Percentiles rank a stretch among this genome's conserved stretches.
Evolutionary conservation across 164 flowering plant genomes (phyloP).

Genomic region (Euptelea pleiosperma): DNA sequence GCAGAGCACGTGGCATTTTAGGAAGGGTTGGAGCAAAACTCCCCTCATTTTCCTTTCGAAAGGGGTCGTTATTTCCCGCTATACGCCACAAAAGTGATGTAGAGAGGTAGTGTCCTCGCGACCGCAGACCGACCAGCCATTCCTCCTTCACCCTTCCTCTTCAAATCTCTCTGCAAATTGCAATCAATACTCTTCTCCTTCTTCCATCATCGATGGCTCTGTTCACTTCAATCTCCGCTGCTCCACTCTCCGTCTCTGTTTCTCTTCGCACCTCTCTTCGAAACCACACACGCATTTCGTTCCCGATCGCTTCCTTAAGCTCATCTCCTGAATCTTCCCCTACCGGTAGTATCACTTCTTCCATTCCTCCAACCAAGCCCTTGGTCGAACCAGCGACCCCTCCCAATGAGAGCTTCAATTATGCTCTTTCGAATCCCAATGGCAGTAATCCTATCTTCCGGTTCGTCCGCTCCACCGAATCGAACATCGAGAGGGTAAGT

Average conservation of each 20-base stretch:
- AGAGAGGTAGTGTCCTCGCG: too few species aligned
- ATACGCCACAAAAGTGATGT: too few species aligned
- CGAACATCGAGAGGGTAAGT: conserved; percentile 63
- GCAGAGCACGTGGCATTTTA: too few species aligned
- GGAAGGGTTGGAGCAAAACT: too few species aligned
- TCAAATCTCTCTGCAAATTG: too few species aligned
- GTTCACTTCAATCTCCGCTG: conserved; percentile 21
- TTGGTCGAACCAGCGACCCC: conserved; percentile 23
- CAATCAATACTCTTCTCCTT: too few species aligned
- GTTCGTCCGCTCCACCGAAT: conserved; percentile 52
- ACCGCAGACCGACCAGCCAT: too few species aligned
- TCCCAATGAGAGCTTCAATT: conserved; percentile 26
- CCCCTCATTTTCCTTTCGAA: too few species aligned
- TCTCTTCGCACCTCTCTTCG: conserved; percentile 4
- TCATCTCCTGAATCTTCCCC: conserved; percentile 20
- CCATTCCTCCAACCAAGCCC: conserved; percentile 19
- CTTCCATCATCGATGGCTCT: conserved; percentile 22
- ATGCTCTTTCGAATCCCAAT: conserved; percentile 32
- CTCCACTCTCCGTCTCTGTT: conserved; percentile 21
- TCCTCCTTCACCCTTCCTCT: too few species aligned
- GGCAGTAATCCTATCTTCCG: conserved; percentile 28
- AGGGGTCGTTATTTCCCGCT: too few species aligned
- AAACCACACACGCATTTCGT: conserved; percentile 3
- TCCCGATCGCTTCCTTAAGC: conserved; percentile 31
- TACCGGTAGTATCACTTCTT: background rate